Percentiles rank a stretch among this genome's conserved stretches.
These are phyloP conservation scores for Arthrinium phaeospermum DNA, from an alignment of 2,329 filamentous ascomycete species.

Conservation along the genomic window DNA sequence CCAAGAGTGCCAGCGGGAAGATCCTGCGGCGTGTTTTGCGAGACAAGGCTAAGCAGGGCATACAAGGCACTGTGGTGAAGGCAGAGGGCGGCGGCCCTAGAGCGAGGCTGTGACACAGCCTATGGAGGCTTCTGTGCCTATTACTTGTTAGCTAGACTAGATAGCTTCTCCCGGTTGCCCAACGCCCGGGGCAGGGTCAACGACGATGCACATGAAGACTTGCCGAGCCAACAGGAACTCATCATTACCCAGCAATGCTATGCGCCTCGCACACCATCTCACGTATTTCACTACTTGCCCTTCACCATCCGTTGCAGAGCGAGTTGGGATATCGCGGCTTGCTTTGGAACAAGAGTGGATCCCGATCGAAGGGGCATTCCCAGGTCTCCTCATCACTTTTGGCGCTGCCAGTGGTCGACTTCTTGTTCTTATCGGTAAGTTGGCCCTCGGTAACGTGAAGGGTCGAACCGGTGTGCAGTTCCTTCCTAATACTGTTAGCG, in stretches of 20 bases:
- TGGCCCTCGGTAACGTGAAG: not conserved
- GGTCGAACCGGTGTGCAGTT: not conserved
- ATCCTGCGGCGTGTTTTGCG: slow-evolving; percentile 66
- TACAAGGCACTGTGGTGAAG: slow-evolving; percentile 12
- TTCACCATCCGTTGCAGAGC: not conserved
- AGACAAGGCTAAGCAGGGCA: slow-evolving; percentile 45
- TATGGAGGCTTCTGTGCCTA: not conserved
- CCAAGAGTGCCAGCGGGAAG: slow-evolving; percentile 71
- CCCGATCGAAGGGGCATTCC: not conserved
- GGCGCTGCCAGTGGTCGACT: not conserved
- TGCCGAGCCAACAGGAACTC: not conserved
- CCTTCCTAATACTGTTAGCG: not conserved
- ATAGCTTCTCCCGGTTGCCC: not conserved
- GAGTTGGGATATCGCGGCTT: not conserved
- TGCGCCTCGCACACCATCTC: too few species aligned
- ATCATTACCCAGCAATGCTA: not conserved
- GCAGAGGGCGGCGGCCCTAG: not conserved
- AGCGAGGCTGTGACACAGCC: not conserved
- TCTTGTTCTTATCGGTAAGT: not conserved
- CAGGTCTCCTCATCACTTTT: not conserved
- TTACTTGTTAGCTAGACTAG: not conserved
- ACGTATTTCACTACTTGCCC: not conserved
- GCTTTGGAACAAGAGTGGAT: not conserved
- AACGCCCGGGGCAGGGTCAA: not conserved
- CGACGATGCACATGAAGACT: not conserved